phyloP scores from a whole-genome alignment of 2,329 filamentous ascomycete species.

The Purpureocillium lavendulum region DNA sequence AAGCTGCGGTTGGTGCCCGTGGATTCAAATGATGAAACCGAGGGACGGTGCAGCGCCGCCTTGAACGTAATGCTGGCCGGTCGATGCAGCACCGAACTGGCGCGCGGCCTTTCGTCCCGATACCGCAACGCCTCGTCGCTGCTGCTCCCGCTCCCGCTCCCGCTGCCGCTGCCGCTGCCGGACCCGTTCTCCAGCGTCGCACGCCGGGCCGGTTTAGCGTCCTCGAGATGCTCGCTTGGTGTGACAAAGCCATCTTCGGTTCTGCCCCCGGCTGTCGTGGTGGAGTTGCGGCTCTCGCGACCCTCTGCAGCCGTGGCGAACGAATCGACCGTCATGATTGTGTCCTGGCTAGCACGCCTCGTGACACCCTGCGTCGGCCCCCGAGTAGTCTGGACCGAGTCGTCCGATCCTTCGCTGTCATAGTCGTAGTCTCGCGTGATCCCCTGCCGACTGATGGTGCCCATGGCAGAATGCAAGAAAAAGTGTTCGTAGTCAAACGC shows the following conservation, averaged over 20 bases:
- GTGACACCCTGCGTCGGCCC: conserved; percentile 26
- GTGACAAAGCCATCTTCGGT: conserved; percentile 12
- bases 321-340: conserved; percentile 33
- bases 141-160: conserved; percentile 14
- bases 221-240: conserved; percentile 11
- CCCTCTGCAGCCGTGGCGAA: conserved; percentile 51
- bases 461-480: conserved; percentile 87
- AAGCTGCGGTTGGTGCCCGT: conserved; percentile 54
- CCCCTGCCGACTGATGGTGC: conserved; percentile 51
- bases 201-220: conserved; percentile 12
- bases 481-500: conserved; percentile 97
- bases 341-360: conserved; percentile 38
- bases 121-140: conserved; percentile 14
- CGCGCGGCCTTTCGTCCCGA: conserved; percentile 13
- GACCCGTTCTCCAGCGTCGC: conserved; percentile 15
- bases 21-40: conserved; percentile 48
- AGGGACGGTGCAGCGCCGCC: conserved; percentile 41
- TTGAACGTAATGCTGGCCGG: conserved; percentile 31
- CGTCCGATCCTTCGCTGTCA: conserved; percentile 49
- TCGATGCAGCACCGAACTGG: conserved; percentile 30
- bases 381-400: conserved; percentile 53
- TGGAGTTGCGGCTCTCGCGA: conserved; percentile 28
- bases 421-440: conserved; percentile 26
- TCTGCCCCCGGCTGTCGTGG: conserved; percentile 7
- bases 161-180: conserved; percentile 4